phyloP scores from a whole-genome alignment of 306 rosid genomes.

The Vigna unguiculata region DNA sequence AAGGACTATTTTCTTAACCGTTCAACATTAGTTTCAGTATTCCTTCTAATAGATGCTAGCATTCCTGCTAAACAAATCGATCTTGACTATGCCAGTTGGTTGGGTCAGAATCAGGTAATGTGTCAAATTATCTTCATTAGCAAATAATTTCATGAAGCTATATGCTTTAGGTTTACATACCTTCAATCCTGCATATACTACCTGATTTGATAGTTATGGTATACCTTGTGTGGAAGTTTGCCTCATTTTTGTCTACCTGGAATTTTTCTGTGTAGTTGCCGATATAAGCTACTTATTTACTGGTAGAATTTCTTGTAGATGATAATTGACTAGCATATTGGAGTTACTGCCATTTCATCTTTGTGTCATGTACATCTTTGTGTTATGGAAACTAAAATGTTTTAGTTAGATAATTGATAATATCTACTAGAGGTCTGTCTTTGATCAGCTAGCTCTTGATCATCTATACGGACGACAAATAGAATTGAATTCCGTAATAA shows the following conservation, averaged over 20 bases:
- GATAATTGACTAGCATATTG: neutral
- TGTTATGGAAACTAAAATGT: conserved; percentile 20
- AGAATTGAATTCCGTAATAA: neutral
- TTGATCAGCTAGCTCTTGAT: neutral
- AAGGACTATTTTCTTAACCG: conserved; percentile 91
- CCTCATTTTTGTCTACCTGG: conserved; percentile 27
- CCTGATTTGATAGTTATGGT: conserved; percentile 24
- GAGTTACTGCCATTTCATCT: neutral
- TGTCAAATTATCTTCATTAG: neutral
- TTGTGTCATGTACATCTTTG: neutral
- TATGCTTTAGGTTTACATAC: neutral
- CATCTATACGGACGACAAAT: neutral
- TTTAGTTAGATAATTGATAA: conserved; percentile 2
- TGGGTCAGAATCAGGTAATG: conserved; percentile 92
- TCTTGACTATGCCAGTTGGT: conserved; percentile 96
- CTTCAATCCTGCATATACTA: conserved; percentile 25
- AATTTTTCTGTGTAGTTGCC: conserved; percentile 27
- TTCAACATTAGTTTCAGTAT: conserved; percentile 85
- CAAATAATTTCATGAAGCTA: conserved; percentile 1
- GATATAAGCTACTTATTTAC: neutral
- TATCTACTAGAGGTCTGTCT: conserved; percentile 13
- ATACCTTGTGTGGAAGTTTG: neutral
- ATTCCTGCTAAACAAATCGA: conserved; percentile 89
- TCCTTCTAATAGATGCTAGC: conserved; percentile 98
- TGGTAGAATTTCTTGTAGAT: conserved; percentile 4